Percentiles rank a stretch among this genome's conserved stretches.
These are phyloP conservation scores for Cordyceps tenuipes DNA, from an alignment of 2,329 filamentous ascomycete genomes.

Conservation along the genomic window DNA sequence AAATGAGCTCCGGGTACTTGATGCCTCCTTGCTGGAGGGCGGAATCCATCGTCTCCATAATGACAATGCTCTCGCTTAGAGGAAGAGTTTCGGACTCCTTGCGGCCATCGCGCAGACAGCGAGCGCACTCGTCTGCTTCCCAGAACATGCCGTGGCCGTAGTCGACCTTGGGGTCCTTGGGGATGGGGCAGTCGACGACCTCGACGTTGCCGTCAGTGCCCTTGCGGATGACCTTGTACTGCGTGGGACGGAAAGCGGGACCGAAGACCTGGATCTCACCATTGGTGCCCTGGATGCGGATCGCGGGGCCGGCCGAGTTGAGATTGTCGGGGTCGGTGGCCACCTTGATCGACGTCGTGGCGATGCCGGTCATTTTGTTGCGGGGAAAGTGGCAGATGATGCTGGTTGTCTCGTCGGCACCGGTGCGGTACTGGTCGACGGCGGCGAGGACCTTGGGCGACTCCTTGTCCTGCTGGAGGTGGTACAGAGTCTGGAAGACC, in stretches of 20 bases:
- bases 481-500: conserved; percentile 85
- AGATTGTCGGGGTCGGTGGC: conserved; percentile 53
- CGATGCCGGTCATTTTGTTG: conserved; percentile 62
- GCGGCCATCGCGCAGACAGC: conserved; percentile 67
- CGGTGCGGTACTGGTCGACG: conserved; percentile 65
- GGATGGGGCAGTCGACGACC: conserved; percentile 45
- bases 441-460: conserved; percentile 59
- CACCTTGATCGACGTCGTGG: conserved; percentile 56
- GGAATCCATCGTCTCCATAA: conserved; percentile 68
- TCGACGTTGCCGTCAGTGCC: conserved; percentile 36
- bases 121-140: conserved; percentile 73
- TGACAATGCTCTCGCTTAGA: conserved; percentile 67
- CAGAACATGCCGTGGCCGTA: conserved; percentile 81
- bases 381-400: conserved; percentile 69
- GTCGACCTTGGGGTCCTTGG: conserved; percentile 37
- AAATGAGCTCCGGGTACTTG: conserved; percentile 46
- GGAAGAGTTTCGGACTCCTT: conserved; percentile 65
- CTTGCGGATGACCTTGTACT: conserved; percentile 54
- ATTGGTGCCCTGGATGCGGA: conserved; percentile 71
- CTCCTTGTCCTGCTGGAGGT: conserved; percentile 65
- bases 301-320: conserved; percentile 53
- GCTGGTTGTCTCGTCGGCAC: conserved; percentile 69
- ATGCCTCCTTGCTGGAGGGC: conserved; percentile 45
- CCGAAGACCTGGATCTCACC: conserved; percentile 77
- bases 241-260: conserved; percentile 60